A percentile compares a stretch with the other conserved stretches of the same genome.
Evolutionary conservation across 1,284 basidiomycete species (phyloP).

Genomic region (Filobasidium uniguttulatum): DNA sequence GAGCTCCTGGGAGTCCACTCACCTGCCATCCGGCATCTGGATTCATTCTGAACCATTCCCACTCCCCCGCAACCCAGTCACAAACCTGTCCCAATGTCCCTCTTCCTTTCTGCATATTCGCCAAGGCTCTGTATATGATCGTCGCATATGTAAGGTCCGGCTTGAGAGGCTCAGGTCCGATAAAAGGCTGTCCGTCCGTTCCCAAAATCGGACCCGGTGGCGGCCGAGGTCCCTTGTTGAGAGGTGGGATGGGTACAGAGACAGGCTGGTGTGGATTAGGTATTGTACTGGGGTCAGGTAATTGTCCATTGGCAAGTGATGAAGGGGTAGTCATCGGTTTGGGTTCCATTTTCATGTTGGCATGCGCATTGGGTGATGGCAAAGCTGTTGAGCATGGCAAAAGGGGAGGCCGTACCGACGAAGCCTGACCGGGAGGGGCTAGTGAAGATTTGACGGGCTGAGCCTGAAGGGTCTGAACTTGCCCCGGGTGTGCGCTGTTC

Average conservation of each 20-base stretch:
- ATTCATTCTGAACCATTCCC: constrained; percentile 76
- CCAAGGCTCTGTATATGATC: constrained; percentile 34
- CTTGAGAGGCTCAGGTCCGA: constrained; percentile 35
- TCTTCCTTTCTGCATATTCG: constrained; percentile 46
- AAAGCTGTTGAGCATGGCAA: background rate
- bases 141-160: constrained; percentile 35
- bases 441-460: background rate
- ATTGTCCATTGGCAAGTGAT: background rate
- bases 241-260: constrained; percentile 33
- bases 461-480: no score
- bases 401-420: background rate
- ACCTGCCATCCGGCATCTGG: constrained; percentile 76
- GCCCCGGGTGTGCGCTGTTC: background rate
- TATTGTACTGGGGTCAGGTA: background rate
- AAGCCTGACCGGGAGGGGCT: background rate
- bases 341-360: background rate
- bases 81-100: constrained; percentile 85
- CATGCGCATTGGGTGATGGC: no score
- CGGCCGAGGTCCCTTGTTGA: constrained; percentile 31
- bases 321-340: background rate
- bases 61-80: constrained; percentile 73
- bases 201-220: constrained; percentile 32
- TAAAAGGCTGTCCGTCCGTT: constrained; percentile 33
- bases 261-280: constrained; percentile 16
- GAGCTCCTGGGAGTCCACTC: constrained; percentile 26